These are phyloP conservation scores for Paecilomyces sp. DNA, from an alignment of 2,329 filamentous ascomycete genomes.

Conservation along the genomic window DNA sequence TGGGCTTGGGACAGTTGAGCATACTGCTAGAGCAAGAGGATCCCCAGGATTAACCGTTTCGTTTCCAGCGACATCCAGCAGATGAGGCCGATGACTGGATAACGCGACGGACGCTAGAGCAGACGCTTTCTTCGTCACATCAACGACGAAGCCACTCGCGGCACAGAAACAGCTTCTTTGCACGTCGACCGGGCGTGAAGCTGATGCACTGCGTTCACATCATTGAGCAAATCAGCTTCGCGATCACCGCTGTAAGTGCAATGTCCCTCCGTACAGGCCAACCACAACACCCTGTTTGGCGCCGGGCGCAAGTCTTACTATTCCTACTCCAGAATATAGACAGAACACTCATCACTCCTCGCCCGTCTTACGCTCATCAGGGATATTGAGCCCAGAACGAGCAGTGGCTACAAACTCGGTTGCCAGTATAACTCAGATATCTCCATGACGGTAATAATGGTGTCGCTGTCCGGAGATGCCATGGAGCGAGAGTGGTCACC, in stretches of 20 bases:
- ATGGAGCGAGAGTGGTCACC: background rate
- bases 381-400: background rate
- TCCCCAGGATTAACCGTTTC: background rate
- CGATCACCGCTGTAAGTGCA: background rate
- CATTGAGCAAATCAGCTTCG: background rate
- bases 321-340: background rate
- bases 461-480: background rate
- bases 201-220: background rate
- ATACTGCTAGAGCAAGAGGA: background rate
- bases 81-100: background rate
- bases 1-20: background rate
- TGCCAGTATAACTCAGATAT: background rate
- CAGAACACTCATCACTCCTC: too few species aligned
- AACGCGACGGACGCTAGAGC: background rate
- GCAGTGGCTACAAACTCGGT: background rate
- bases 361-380: background rate
- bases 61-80: background rate
- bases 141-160: background rate
- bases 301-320: background rate
- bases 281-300: background rate
- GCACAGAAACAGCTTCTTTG: background rate
- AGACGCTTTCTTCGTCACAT: background rate
- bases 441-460: background rate
- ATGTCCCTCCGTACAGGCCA: background rate
- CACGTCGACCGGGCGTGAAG: background rate